phyloP scores from a whole-genome alignment of 2,329 filamentous ascomycete genomes.

The Penicillium griseofulvum region DNA sequence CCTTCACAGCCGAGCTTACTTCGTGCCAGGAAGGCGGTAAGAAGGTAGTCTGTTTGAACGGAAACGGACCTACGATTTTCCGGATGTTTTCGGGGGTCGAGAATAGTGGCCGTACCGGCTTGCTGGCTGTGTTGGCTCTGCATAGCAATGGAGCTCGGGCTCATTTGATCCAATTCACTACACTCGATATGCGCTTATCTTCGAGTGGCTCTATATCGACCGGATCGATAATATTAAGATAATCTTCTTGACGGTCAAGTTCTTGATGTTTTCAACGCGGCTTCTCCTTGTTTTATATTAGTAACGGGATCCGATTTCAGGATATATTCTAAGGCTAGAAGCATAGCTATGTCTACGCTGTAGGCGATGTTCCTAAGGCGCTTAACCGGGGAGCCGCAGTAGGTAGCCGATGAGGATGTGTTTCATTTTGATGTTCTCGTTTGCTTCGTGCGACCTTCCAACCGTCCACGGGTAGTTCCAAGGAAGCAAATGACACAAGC shows the following conservation, averaged over 20 bases:
- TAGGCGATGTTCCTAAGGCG: background rate
- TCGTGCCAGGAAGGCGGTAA: too few relatives aligned
- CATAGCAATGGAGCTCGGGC: too few relatives aligned
- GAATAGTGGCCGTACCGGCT: too few relatives aligned
- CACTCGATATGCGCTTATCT: background rate
- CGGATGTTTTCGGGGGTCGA: too few relatives aligned
- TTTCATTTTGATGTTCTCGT: background rate
- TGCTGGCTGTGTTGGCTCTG: too few relatives aligned
- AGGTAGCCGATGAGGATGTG: background rate
- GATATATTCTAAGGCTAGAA: background rate
- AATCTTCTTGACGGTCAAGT: too few relatives aligned
- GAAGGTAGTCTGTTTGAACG: background rate
- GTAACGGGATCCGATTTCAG: background rate
- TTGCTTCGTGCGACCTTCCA: background rate
- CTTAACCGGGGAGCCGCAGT: background rate
- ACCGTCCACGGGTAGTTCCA: too few relatives aligned
- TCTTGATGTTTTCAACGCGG: too few relatives aligned
- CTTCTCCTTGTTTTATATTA: background rate
- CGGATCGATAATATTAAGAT: background rate
- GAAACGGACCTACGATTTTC: background rate
- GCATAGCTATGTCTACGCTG: background rate
- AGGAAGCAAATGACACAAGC: background rate
- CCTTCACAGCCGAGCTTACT: too few relatives aligned
- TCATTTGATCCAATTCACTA: background rate
- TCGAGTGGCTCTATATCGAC: background rate